Base-by-base conservation (phyloP, 164 flowering plant genomes). In the Annona cherimola region DNA sequence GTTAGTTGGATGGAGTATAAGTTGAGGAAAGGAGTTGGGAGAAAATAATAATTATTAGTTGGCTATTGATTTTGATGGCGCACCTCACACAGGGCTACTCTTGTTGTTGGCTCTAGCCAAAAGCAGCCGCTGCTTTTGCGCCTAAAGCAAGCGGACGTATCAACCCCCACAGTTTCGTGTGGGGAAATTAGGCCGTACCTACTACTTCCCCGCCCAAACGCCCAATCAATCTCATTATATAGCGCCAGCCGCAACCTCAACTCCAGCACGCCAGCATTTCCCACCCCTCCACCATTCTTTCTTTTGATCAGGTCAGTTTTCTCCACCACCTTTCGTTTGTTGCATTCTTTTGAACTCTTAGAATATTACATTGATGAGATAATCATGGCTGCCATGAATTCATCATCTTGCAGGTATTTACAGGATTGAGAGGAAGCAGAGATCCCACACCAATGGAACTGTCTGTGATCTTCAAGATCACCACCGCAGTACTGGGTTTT, bases 61-160 rank as follows among this genome's bases (percentile, higher is more conserved):
- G 82, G 42, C 64, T 61, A 69, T 55, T 67, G 88, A 85, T 81
- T 75, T 69, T 57, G 86, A 85, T 74, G 80, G 76, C 70, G 71
- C 77, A 83, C 78, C 88, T 44, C 74, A 79, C 80, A 75, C 46
- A 26, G 42, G 50, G 40, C 55, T 41, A 42, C 45, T 66, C 60
- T 45, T 59, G 16, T 14, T 12, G 42, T 41, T 18, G 18, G 11
- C 5, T 76, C 69, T 78, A 14, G 61, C 73, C 63, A 44, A 66
- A 44, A 44, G 4, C 18, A n/a, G 39, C 45, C 35, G 35, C 39
- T 66, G 54, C 44, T 66, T 66, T 43, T 42, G 19, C 54, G 5
- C 35, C 54, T 9, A 43, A 42, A 44, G 54, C 18, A 44, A 66
- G 8, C 4, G 44, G 35, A 26, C 20, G 19, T 16, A 66, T n/a